A percentile compares a stretch with the other conserved stretches of the same genome.
phyloP scores from a whole-genome alignment of 768 basidiomycete species.

The Suillus clintonianus region DNA sequence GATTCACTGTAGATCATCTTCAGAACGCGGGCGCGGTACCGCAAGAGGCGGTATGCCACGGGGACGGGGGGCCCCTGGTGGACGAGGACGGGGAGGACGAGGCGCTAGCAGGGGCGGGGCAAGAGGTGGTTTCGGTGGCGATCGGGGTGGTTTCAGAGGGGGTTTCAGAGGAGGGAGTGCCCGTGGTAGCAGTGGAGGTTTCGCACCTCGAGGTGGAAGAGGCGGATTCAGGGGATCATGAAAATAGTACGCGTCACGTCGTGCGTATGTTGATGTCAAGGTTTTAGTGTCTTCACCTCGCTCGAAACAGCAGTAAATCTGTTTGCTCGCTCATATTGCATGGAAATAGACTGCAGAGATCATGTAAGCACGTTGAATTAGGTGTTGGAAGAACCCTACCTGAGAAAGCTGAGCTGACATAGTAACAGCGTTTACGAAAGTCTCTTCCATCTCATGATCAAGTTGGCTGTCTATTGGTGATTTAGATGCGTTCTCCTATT shows the following conservation, averaged over 20 bases:
- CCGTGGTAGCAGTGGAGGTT: constrained; percentile 34
- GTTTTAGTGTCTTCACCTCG: constrained; percentile 54
- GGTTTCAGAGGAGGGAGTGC: constrained; percentile 48
- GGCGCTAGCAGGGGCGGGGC: constrained; percentile 37
- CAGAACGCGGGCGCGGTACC: constrained; percentile 49
- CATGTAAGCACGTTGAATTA: not conserved
- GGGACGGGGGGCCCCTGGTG: constrained; percentile 25
- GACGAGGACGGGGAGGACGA: constrained; percentile 40
- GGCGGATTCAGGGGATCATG: constrained; percentile 56
- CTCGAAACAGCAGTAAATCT: constrained; percentile 45
- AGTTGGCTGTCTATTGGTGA: constrained; percentile 21
- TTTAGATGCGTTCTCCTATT: not conserved
- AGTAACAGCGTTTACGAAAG: constrained; percentile 37
- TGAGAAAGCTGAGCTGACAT: constrained; percentile 53
- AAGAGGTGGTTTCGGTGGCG: constrained; percentile 38
- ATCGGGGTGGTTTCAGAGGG: constrained; percentile 48
- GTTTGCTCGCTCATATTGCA: constrained; percentile 53
- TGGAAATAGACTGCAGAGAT: constrained; percentile 41
- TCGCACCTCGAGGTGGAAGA: constrained; percentile 27
- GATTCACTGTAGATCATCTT: constrained; percentile 33
- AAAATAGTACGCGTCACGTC: constrained; percentile 1
- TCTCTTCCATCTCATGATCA: constrained; percentile 24
- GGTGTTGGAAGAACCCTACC: constrained; percentile 32
- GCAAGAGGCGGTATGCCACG: constrained; percentile 23
- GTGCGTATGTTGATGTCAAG: constrained; percentile 26